A percentile compares a stretch with the other conserved stretches of the same genome.
Evolutionary conservation across 108 stramenopile species (phyloP).

Genomic region (Aurantiochytrium sp.): DNA sequence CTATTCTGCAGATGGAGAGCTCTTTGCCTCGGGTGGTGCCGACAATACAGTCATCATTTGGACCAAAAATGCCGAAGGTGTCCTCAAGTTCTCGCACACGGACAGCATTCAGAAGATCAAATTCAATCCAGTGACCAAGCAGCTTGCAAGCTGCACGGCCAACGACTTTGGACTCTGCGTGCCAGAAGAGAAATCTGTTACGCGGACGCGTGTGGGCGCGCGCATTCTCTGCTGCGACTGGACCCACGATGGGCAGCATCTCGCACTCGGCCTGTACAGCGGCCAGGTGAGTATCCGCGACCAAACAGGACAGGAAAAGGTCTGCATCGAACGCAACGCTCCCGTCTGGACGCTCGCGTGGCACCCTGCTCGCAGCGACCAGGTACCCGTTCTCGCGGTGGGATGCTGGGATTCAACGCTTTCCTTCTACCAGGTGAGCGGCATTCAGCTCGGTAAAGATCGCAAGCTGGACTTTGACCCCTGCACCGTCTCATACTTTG

Average conservation of each 20-base stretch:
- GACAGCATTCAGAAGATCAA: conserved; percentile 46
- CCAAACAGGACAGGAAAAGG: conserved; percentile 31
- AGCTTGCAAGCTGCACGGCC: conserved; percentile 56
- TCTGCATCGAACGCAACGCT: conserved; percentile 33
- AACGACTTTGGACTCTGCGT: conserved; percentile 58
- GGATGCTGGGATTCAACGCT: conserved; percentile 61
- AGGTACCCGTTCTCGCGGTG: conserved; percentile 35
- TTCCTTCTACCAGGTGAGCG: conserved; percentile 44
- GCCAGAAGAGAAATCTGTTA: conserved; percentile 48
- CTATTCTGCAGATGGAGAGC: conserved; percentile 34
- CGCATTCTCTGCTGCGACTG: conserved; percentile 55
- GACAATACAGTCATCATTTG: conserved; percentile 63
- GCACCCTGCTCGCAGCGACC: conserved; percentile 30
- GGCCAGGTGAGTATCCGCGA: conserved; percentile 52
- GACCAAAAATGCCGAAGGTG: conserved; percentile 50
- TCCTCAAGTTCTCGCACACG: conserved; percentile 61
- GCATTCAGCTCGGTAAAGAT: conserved; percentile 36
- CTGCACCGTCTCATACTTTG: conserved; percentile 34
- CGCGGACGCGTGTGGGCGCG: conserved; percentile 51
- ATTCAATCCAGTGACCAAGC: conserved; percentile 47
- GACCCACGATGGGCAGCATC: conserved; percentile 50
- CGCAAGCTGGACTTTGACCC: conserved; percentile 46
- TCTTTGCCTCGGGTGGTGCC: conserved; percentile 62
- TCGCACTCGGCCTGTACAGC: conserved; percentile 57
- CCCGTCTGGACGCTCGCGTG: conserved; percentile 56